Conservation (phyloP, 2,329 filamentous ascomycete species). For the Aphanocladium album region DNA sequence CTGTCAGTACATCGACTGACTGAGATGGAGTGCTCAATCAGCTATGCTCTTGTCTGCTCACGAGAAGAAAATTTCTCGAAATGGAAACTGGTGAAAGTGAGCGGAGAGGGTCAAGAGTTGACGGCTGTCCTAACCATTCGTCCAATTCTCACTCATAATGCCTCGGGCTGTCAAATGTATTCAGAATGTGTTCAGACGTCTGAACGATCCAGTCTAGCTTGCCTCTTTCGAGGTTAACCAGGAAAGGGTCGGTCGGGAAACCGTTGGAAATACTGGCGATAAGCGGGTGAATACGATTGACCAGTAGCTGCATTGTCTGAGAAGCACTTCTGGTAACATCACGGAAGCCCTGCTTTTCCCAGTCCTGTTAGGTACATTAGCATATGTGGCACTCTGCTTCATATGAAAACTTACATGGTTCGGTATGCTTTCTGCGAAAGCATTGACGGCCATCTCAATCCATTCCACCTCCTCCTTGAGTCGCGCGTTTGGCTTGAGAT, state of each 20-base stretch:
- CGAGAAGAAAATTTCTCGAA: background rate
- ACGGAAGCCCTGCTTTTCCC: slow-evolving; percentile 31
- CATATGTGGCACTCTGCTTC: background rate
- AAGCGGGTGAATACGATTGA: slow-evolving; percentile 30
- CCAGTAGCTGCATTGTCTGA: slow-evolving; percentile 35
- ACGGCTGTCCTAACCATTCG: background rate
- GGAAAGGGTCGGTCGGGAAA: slow-evolving; percentile 36
- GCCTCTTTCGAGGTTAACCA: slow-evolving; percentile 31
- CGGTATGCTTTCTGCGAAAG: slow-evolving; percentile 44
- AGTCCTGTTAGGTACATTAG: slow-evolving; percentile 25
- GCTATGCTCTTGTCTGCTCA: background rate
- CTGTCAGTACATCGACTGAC: background rate
- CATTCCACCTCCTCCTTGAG: slow-evolving; percentile 54
- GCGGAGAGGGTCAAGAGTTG: background rate
- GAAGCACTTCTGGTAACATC: slow-evolving; percentile 35
- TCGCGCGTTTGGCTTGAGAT: slow-evolving; percentile 47
- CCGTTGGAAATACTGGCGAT: slow-evolving; percentile 30
- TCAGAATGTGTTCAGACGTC: slow-evolving; percentile 32
- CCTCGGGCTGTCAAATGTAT: slow-evolving; percentile 23
- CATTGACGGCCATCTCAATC: slow-evolving; percentile 55
- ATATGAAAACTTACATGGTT: slow-evolving; percentile 43
- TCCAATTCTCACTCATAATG: slow-evolving; percentile 24
- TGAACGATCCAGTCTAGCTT: slow-evolving; percentile 37
- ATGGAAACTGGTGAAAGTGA: background rate
- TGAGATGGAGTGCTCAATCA: background rate